Conservation (phyloP, 345 rosid species). For the Ceriops zippeliana region DNA sequence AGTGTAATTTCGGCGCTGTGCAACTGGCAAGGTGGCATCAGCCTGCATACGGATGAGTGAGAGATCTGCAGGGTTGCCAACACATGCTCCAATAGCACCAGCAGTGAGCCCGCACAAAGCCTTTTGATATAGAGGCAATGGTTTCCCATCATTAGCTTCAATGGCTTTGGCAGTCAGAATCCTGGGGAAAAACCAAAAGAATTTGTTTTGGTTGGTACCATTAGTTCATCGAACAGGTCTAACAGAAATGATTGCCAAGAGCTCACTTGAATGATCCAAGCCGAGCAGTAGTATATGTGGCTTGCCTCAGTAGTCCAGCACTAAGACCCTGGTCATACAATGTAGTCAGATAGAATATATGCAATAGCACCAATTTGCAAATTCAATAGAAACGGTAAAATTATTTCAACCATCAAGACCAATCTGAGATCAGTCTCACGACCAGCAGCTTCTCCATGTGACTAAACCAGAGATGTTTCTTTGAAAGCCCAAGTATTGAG, state of each 20-base stretch:
- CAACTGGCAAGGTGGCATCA: conserved; percentile 83
- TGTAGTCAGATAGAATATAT: background rate
- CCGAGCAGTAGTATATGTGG: conserved; percentile 95
- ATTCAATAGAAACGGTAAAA: background rate
- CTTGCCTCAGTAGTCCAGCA: conserved; percentile 96
- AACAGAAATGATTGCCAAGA: background rate
- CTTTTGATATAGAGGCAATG: conserved; percentile 91
- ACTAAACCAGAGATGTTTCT: too few relatives aligned
- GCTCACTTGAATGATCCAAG: conserved; percentile 95
- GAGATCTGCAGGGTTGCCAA: conserved; percentile 95
- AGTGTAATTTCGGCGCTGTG: conserved; percentile 85
- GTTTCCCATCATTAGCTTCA: conserved; percentile 92
- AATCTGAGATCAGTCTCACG: background rate
- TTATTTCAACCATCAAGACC: too few relatives aligned
- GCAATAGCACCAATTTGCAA: background rate
- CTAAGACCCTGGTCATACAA: conserved; percentile 58
- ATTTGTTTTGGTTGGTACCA: background rate
- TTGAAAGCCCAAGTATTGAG: too few relatives aligned
- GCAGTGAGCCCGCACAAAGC: conserved; percentile 98
- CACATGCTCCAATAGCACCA: conserved; percentile 91
- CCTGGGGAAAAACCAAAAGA: conserved; percentile 31
- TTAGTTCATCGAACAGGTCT: background rate
- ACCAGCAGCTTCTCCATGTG: background rate
- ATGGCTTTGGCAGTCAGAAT: conserved; percentile 79
- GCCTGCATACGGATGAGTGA: conserved; percentile 99